Percentiles rank a stretch among this genome's conserved stretches.
Conservation (phyloP, 495 filamentous ascomycete species). For the Glarea lozoyensis region DNA sequence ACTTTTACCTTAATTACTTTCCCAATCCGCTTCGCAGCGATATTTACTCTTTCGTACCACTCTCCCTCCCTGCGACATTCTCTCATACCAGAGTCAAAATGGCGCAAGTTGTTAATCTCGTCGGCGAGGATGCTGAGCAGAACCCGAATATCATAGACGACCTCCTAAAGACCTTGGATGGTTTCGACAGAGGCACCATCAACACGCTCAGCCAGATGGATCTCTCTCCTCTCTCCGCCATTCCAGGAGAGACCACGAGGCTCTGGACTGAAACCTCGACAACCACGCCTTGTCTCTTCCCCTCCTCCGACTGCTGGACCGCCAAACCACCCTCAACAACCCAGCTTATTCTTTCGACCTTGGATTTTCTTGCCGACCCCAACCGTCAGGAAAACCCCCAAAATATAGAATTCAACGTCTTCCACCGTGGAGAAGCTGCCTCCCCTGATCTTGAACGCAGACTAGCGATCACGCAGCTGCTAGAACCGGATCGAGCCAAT, state of each 20-base stretch:
- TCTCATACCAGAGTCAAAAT: no score
- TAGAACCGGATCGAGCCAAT: neutral
- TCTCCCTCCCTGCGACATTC: no score
- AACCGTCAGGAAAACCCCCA: no score
- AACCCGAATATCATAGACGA: neutral
- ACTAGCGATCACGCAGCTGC: conserved; percentile 1
- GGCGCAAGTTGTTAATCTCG: no score
- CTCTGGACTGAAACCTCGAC: conserved; percentile 1
- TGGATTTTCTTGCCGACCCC: neutral
- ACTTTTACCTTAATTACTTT: no score
- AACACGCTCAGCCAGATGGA: neutral
- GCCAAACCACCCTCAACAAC: neutral
- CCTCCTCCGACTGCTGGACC: neutral
- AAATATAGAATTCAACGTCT: neutral
- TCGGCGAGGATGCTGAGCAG: no score
- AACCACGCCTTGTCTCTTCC: neutral
- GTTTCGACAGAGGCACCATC: neutral
- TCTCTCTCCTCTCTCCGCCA: neutral
- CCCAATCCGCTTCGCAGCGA: no score
- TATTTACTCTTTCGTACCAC: no score
- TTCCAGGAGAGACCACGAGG: neutral
- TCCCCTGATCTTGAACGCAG: neutral
- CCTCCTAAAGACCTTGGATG: neutral
- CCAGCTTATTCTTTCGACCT: neutral
- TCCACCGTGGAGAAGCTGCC: neutral